These are phyloP conservation scores for Malus orientalis DNA, from an alignment of 306 rosid species.

Conservation along the genomic window DNA sequence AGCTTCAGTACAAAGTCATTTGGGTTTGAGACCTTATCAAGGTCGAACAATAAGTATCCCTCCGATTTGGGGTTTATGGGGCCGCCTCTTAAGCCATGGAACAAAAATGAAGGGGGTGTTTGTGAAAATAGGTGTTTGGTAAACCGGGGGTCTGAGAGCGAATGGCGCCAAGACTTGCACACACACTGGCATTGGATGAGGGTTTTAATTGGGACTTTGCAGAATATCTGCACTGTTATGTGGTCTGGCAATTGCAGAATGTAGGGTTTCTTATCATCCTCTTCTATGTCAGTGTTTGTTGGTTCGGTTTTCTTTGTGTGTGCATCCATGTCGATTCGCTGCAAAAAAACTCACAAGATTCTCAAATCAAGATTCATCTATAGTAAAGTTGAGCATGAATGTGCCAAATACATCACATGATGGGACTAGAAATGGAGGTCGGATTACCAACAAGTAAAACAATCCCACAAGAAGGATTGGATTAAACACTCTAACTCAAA, in stretches of 20 bases:
- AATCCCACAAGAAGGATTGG: neutral
- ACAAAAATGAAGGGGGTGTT: neutral
- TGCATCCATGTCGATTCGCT: neutral
- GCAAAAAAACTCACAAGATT: neutral
- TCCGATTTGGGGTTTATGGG: neutral
- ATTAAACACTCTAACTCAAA: neutral
- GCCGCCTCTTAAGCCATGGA: neutral
- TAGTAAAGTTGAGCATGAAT: neutral
- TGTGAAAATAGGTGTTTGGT: neutral
- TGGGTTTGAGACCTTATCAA: neutral
- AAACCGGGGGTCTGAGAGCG: neutral
- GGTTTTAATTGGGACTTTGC: neutral
- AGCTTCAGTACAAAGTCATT: neutral
- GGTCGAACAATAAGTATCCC: neutral
- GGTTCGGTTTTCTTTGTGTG: neutral
- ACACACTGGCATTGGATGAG: conserved; percentile 3
- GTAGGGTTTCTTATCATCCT: neutral
- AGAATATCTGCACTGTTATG: neutral
- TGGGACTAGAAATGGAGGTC: too few relatives aligned
- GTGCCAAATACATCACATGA: neutral
- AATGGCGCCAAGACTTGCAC: conserved; percentile 1
- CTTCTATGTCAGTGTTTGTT: neutral
- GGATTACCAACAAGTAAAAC: too few relatives aligned
- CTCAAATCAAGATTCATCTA: neutral
- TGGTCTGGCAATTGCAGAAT: neutral